Percentiles rank a stretch among this genome's conserved stretches.
phyloP scores from a whole-genome alignment of 768 basidiomycete species.

The Russula sp. region DNA sequence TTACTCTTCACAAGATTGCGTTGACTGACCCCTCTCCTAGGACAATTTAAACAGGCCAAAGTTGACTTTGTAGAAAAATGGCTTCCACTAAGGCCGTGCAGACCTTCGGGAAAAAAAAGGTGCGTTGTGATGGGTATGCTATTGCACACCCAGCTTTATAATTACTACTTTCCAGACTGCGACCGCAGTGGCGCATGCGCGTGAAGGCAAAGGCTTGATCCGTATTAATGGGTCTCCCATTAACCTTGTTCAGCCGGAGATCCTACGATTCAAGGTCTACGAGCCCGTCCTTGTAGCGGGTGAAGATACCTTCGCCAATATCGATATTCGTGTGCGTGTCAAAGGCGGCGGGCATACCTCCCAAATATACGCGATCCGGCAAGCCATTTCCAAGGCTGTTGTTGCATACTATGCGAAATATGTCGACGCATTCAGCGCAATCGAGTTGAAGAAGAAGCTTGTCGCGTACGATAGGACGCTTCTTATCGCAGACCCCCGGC shows the following conservation, averaged over 20 bases:
- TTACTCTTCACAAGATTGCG: constrained; percentile 16
- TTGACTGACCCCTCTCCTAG: constrained; percentile 27
- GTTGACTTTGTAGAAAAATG: constrained; percentile 49
- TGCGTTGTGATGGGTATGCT: constrained; percentile 37
- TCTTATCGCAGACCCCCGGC: constrained; percentile 90
- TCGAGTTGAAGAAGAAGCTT: constrained; percentile 97
- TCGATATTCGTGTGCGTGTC: constrained; percentile 97
- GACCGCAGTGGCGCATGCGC: constrained; percentile 95
- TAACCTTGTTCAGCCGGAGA: constrained; percentile 90
- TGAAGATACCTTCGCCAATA: constrained; percentile 77
- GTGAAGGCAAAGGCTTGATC: constrained; percentile 93
- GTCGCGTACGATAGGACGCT: constrained; percentile 92
- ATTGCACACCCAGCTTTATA: constrained; percentile 16
- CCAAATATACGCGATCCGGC: constrained; percentile 97
- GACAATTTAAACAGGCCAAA: constrained; percentile 30
- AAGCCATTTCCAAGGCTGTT: constrained; percentile 96
- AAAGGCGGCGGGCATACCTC: constrained; percentile 99
- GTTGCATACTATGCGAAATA: constrained; percentile 99
- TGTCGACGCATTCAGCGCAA: constrained; percentile 93
- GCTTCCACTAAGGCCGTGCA: constrained; percentile 86
- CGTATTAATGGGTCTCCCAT: constrained; percentile 97
- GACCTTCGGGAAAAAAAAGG: constrained; percentile 99
- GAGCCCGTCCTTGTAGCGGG: constrained; percentile 94
- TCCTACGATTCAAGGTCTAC: constrained; percentile 97
- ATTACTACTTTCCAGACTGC: constrained; percentile 63